Conservation (phyloP, 2,329 filamentous ascomycete genomes). For the Neophaeococcomyces mojaviensis region DNA sequence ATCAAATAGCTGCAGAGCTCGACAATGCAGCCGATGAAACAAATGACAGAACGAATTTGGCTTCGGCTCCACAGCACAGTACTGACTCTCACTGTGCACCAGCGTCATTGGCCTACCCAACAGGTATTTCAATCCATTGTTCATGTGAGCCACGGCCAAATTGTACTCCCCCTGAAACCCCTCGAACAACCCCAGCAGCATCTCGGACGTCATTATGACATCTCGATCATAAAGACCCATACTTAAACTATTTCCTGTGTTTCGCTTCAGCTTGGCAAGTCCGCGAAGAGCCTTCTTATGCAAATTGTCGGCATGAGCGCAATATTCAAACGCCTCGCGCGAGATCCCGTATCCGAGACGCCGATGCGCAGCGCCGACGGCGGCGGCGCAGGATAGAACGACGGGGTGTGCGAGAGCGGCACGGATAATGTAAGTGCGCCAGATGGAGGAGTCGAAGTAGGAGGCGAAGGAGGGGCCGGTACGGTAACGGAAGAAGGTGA, state of each 20-base stretch:
- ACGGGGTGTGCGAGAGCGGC: constrained; percentile 18
- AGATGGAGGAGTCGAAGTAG: constrained; percentile 23
- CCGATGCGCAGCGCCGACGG: constrained; percentile 22
- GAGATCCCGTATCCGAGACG: constrained; percentile 21
- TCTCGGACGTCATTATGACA: constrained; percentile 18
- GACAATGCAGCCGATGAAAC: neutral
- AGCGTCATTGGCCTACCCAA: constrained; percentile 16
- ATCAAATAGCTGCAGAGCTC: constrained; percentile 11
- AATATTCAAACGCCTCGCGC: constrained; percentile 21
- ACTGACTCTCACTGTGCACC: constrained; percentile 18
- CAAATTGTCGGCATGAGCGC: constrained; percentile 18
- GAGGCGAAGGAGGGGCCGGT: constrained; percentile 23
- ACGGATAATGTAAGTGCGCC: constrained; percentile 16
- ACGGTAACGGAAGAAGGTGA: constrained; percentile 27
- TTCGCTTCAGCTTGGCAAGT: constrained; percentile 7
- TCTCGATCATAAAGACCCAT: neutral
- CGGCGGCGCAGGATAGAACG: constrained; percentile 17
- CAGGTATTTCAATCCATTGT: constrained; percentile 15
- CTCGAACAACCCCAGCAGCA: constrained; percentile 21
- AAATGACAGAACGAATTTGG: neutral
- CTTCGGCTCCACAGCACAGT: constrained; percentile 13
- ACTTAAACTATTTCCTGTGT: neutral
- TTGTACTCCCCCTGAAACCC: constrained; percentile 22
- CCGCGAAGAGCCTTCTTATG: constrained; percentile 14
- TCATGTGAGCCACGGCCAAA: constrained; percentile 14